A percentile compares a stretch with the other conserved stretches of the same genome.
phyloP scores from a whole-genome alignment of 306 rosid species.

The Castanea sativa region DNA sequence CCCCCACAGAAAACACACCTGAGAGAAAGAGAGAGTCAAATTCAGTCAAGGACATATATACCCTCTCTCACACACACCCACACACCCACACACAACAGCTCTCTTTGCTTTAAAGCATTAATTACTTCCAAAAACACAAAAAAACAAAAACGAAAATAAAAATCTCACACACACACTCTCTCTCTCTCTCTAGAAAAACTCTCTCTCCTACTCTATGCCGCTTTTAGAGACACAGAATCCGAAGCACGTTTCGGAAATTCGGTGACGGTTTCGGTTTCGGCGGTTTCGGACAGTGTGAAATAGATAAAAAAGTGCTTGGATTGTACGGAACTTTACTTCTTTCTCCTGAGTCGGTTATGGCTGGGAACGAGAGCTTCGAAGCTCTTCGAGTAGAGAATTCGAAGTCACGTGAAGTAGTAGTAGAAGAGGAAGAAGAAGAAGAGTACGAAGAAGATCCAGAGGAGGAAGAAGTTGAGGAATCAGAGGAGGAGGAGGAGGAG shows the following conservation, averaged over 20 bases:
- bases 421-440: constrained; percentile 6
- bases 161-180: not conserved
- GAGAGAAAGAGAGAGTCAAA: constrained; percentile 47
- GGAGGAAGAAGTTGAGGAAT: constrained; percentile 13
- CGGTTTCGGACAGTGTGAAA: constrained; percentile 22
- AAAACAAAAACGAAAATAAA: not conserved
- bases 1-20: constrained; percentile 32
- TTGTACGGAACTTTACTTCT: constrained; percentile 44
- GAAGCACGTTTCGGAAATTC: constrained; percentile 13
- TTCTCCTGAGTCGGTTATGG: constrained; percentile 48
- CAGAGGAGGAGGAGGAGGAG: constrained; percentile 4
- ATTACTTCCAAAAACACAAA: not conserved
- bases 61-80: not conserved
- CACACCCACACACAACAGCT: not conserved
- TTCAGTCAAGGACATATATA: constrained; percentile 57
- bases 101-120: constrained; percentile 17
- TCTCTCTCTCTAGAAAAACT: constrained; percentile 13
- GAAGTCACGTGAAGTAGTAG: constrained; percentile 15
- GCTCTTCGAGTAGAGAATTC: constrained; percentile 27
- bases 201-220: constrained; percentile 34
- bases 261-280: constrained; percentile 17
- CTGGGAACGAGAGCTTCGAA: constrained; percentile 38
- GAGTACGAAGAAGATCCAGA: constrained; percentile 6
- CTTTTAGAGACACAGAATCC: constrained; percentile 34
- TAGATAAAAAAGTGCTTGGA: constrained; percentile 18